Evolutionary conservation across 129 eudicot genomes (phyloP), one percentile per base, ranked within the genome.

Genomic region (Glebionis coronaria): DNA sequence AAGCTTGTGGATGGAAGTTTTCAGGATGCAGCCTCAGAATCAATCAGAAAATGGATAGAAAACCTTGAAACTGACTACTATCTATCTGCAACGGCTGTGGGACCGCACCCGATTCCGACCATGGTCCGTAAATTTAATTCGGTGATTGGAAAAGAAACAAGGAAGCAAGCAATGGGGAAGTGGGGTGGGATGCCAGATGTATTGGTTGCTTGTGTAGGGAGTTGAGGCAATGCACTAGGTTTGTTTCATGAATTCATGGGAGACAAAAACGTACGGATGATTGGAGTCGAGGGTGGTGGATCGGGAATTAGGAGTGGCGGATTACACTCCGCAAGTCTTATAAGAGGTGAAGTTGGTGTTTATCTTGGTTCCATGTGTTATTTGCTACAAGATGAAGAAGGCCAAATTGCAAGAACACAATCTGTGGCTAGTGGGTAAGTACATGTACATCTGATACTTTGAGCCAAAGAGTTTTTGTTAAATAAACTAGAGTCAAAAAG

Each of bases 121-220:
- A 88, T 88, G 87, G 89, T 88, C 12, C 69, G 96, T 19, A 92
- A 88, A 21, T 88, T 88, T 60, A 87, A 88, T 51, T 80, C 96
- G 0, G 71, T 88, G 14, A 77, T 85, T 5, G 96, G 96, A 45
- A 85, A 88, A 62, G 96, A 88, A 76, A 85, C 92, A 20, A 80
- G 89, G 68, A 85, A 61, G 65, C 96, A 85, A 47, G 84, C 89
- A 28, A 75, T 80, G 80, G 92, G 85, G 83, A 85, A 74, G 62
- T 88, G 92, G 96, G 89, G 92, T 54, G 89, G 89, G n/a, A 81
- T 63, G 60, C 96, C 96, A 35, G 96, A 88, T 72, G 87, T 88
- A 29, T 31, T 88, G 66, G 78, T 88, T 8, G 96, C 96, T 28
- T 85, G 92, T 69, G 85, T 88, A 12, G 96, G 96, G 53, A 79